Conservation (phyloP, 2,329 filamentous ascomycete genomes). For the Claviceps purpurea region DNA sequence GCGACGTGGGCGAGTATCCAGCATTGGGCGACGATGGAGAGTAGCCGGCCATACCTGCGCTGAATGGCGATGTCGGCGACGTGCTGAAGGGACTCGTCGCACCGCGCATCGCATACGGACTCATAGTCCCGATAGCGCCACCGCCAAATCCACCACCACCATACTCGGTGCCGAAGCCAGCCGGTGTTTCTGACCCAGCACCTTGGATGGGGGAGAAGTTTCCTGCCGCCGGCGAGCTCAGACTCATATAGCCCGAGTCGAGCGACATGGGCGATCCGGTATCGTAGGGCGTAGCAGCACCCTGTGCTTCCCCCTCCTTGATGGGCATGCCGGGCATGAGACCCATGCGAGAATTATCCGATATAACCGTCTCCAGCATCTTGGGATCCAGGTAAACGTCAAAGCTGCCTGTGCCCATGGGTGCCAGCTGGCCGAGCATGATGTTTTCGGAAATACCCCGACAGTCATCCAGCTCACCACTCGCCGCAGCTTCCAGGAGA, state of each 20-base stretch:
- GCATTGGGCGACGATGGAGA: constrained; percentile 65
- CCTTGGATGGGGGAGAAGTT: constrained; percentile 69
- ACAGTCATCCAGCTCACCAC: constrained; percentile 93
- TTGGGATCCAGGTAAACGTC: constrained; percentile 86
- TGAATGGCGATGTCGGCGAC: constrained; percentile 53
- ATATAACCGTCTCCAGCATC: constrained; percentile 91
- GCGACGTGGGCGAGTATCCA: constrained; percentile 66
- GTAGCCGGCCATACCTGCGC: constrained; percentile 44
- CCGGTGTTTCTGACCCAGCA: constrained; percentile 56
- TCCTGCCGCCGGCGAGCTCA: constrained; percentile 48
- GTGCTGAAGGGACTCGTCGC: constrained; percentile 66
- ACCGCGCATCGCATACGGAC: constrained; percentile 48
- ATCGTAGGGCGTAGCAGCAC: constrained; percentile 90
- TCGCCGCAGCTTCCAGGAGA: constrained; percentile 84
- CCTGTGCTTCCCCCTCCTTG: constrained; percentile 62
- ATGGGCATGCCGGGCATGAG: constrained; percentile 67
- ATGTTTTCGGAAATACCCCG: constrained; percentile 97
- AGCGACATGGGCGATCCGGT: constrained; percentile 60
- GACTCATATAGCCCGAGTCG: constrained; percentile 53
- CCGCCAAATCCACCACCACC: constrained; percentile 33
- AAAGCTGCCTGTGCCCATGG: constrained; percentile 93
- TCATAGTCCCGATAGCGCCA: constrained; percentile 35
- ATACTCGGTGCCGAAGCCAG: constrained; percentile 52
- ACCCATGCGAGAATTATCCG: constrained; percentile 77
- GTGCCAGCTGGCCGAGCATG: constrained; percentile 93